phyloP scores from a whole-genome alignment of 2,329 filamentous ascomycete species.

The Nothopassalora personata region DNA sequence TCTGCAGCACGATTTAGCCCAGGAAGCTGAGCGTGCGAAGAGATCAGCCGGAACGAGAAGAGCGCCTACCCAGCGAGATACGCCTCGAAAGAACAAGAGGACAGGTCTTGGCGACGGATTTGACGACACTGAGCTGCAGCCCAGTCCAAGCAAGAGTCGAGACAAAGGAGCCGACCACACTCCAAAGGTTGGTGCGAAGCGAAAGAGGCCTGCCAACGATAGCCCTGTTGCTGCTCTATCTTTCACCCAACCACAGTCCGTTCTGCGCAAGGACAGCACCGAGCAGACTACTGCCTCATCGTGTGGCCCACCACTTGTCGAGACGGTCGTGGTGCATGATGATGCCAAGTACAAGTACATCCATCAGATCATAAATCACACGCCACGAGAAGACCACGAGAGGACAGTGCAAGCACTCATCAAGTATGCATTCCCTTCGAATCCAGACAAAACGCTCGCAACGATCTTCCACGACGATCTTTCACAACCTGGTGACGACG shows the following conservation, averaged over 20 bases:
- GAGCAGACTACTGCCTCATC: conserved; percentile 13
- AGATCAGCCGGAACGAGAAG: conserved; percentile 31
- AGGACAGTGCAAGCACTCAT: conserved; percentile 64
- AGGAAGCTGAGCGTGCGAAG: conserved; percentile 53
- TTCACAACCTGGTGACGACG: conserved; percentile 46
- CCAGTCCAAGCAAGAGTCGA: conserved; percentile 40
- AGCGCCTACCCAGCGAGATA: conserved; percentile 17
- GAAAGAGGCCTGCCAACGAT: conserved; percentile 60
- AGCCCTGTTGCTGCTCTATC: conserved; percentile 56
- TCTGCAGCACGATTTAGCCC: conserved; percentile 63
- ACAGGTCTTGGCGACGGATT: conserved; percentile 61
- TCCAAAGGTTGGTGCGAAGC: conserved; percentile 60
- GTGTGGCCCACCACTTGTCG: conserved; percentile 5
- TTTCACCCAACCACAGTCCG: conserved; percentile 23
- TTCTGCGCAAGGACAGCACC: conserved; percentile 19
- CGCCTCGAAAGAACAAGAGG: conserved; percentile 26
- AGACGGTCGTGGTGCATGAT: neutral
- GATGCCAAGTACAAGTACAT: conserved; percentile 40
- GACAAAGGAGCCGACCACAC: conserved; percentile 47
- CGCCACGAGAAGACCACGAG: conserved; percentile 49
- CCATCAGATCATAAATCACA: conserved; percentile 61
- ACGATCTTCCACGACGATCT: conserved; percentile 64
- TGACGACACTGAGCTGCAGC: conserved; percentile 57
- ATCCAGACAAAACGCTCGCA: conserved; percentile 57
- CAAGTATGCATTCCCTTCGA: conserved; percentile 60